phyloP scores from a whole-genome alignment of 2,329 filamentous ascomycete genomes.

The Penicillium sp. region DNA sequence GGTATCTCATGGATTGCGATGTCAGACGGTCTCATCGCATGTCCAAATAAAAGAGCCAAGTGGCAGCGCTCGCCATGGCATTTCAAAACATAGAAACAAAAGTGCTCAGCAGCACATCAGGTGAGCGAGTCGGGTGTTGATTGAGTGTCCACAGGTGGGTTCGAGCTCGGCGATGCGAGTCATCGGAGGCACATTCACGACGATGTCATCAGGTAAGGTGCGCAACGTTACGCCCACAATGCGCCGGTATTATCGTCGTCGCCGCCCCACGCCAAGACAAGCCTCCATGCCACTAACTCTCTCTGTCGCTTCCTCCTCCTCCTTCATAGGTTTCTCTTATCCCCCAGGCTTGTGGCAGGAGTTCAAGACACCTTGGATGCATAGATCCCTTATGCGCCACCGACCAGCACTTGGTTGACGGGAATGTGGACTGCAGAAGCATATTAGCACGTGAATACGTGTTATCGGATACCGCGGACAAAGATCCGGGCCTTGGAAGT shows the following conservation, averaged over 20 bases:
- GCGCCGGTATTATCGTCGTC: no score
- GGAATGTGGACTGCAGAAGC: constrained; percentile 48
- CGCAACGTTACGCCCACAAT: no score
- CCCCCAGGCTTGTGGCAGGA: not conserved
- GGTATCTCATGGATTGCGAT: constrained; percentile 28
- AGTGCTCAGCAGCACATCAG: not conserved
- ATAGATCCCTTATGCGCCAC: constrained; percentile 39
- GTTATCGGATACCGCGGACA: not conserved
- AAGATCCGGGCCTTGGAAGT: constrained; percentile 6
- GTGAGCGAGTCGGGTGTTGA: not conserved
- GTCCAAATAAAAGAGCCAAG: constrained; percentile 18
- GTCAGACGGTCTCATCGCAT: constrained; percentile 19
- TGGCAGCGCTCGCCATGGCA: constrained; percentile 8
- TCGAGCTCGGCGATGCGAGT: no score
- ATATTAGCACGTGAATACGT: constrained; percentile 13
- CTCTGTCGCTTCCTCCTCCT: not conserved
- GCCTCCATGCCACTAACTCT: no score
- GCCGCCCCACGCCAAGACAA: no score
- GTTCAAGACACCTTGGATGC: not conserved
- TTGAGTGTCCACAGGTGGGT: no score
- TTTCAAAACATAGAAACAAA: constrained; percentile 10
- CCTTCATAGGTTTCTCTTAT: not conserved
- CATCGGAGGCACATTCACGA: no score
- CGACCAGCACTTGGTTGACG: constrained; percentile 53
- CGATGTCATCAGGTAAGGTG: no score